A percentile compares a stretch with the other conserved stretches of the same genome.
phyloP scores from a whole-genome alignment of 257 asterid species.

The Thymus mandschuricus region DNA sequence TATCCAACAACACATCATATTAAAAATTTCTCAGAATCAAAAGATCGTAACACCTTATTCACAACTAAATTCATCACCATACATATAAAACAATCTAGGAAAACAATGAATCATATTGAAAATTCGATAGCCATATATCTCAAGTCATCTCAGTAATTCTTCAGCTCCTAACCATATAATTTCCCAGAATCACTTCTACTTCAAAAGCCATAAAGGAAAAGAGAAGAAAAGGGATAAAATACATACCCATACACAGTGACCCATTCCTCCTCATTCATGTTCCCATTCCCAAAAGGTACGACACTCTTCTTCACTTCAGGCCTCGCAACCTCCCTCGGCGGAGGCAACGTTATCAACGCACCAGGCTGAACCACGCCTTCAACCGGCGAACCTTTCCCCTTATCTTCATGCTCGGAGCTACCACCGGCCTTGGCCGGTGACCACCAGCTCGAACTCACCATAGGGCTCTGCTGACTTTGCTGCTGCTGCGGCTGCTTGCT shows the following conservation, averaged over 20 bases:
- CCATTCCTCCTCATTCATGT: conserved; percentile 90
- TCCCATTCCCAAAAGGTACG: conserved; percentile 70
- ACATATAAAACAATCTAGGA: background rate
- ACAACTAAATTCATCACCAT: background rate
- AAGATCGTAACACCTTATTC: background rate
- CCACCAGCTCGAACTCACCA: conserved; percentile 78
- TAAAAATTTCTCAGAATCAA: background rate
- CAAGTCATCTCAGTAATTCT: background rate
- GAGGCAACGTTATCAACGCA: conserved; percentile 86
- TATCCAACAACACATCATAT: background rate
- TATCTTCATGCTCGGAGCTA: conserved; percentile 77
- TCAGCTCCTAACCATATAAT: background rate
- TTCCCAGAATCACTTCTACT: conserved; percentile 2
- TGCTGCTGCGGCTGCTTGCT: conserved; percentile 60
- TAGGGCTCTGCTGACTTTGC: conserved; percentile 64
- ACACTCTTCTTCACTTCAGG: conserved; percentile 81
- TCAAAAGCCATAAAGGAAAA: background rate
- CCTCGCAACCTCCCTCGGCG: conserved; percentile 95
- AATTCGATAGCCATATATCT: background rate
- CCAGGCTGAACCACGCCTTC: conserved; percentile 91
- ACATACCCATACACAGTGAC: conserved; percentile 93
- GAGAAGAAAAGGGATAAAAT: conserved; percentile 7
- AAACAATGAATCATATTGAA: background rate
- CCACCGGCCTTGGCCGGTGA: conserved; percentile 74
- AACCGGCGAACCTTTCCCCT: conserved; percentile 92